Evolutionary conservation across 192 early-diverging fungal species (phyloP).

Genomic region (Coemansia sp.): DNA sequence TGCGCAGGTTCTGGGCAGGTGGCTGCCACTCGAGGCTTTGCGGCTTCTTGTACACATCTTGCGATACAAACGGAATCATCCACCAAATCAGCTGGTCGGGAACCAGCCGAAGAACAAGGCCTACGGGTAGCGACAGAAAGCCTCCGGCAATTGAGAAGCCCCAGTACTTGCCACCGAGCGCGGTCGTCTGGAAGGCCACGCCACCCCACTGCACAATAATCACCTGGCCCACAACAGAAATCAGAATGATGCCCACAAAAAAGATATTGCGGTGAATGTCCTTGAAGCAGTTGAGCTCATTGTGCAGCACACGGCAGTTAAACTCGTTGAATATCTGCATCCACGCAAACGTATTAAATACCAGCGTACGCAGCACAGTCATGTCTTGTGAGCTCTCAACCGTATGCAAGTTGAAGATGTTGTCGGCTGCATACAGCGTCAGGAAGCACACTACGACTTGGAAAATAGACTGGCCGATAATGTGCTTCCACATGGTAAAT

Average conservation of each 20-base stretch:
- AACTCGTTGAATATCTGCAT: constrained; percentile 90
- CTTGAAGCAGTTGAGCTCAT: constrained; percentile 84
- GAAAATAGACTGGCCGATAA: constrained; percentile 85
- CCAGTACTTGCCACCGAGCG: constrained; percentile 75
- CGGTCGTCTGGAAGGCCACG: constrained; percentile 74
- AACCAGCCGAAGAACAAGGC: constrained; percentile 80
- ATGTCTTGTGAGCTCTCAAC: constrained; percentile 41
- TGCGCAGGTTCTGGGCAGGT: constrained; percentile 50
- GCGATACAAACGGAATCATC: constrained; percentile 52
- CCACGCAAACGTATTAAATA: constrained; percentile 93
- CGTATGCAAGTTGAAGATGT: constrained; percentile 62
- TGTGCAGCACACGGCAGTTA: constrained; percentile 77
- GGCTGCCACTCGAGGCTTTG: constrained; percentile 51
- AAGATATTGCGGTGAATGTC: constrained; percentile 74
- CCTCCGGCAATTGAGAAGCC: constrained; percentile 78
- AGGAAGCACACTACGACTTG: constrained; percentile 81
- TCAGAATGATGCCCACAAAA: constrained; percentile 77
- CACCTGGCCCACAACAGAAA: constrained; percentile 74
- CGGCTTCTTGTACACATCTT: constrained; percentile 53
- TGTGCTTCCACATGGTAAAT: constrained; percentile 95
- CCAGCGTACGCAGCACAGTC: constrained; percentile 68
- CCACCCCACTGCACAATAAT: constrained; percentile 91
- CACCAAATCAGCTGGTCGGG: constrained; percentile 69
- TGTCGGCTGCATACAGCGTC: constrained; percentile 67
- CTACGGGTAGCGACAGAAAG: constrained; percentile 77